Percentiles rank a stretch among this genome's conserved stretches.
These are phyloP conservation scores for Cercophora newfieldiana DNA, from an alignment of 495 filamentous ascomycete genomes.

Conservation along the genomic window DNA sequence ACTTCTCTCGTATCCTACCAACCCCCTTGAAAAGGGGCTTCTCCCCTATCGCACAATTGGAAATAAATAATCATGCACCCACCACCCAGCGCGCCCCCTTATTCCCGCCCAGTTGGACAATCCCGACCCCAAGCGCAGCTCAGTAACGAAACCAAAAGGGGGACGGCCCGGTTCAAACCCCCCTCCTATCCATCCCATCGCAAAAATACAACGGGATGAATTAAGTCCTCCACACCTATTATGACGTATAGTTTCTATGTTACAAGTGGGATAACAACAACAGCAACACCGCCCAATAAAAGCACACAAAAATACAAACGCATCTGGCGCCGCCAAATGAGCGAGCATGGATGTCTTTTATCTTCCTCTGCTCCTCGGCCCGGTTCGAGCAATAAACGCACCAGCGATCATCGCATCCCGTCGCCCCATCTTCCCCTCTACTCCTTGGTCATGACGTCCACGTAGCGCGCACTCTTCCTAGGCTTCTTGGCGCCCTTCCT, in stretches of 20 bases:
- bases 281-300: too few relatives aligned
- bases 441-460: slow-evolving; percentile 84
- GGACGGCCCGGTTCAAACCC: neutral
- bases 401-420: neutral
- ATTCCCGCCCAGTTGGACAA: neutral
- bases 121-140: neutral
- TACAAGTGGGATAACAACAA: neutral
- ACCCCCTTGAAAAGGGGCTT: neutral
- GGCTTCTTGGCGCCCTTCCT: slow-evolving; percentile 70
- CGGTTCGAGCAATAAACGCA: neutral
- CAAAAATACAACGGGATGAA: neutral
- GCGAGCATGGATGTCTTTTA: neutral
- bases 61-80: neutral
- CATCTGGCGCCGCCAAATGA: neutral
- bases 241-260: neutral
- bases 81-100: too few relatives aligned
- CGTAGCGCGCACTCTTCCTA: slow-evolving; percentile 81
- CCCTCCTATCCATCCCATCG: neutral
- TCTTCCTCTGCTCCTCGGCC: neutral
- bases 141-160: neutral
- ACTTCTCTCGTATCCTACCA: neutral
- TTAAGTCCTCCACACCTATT: neutral
- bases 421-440: neutral
- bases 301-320: neutral
- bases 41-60: neutral